Conservation (phyloP, 176 grass and related monocot genomes). For the Chloris gayana region DNA sequence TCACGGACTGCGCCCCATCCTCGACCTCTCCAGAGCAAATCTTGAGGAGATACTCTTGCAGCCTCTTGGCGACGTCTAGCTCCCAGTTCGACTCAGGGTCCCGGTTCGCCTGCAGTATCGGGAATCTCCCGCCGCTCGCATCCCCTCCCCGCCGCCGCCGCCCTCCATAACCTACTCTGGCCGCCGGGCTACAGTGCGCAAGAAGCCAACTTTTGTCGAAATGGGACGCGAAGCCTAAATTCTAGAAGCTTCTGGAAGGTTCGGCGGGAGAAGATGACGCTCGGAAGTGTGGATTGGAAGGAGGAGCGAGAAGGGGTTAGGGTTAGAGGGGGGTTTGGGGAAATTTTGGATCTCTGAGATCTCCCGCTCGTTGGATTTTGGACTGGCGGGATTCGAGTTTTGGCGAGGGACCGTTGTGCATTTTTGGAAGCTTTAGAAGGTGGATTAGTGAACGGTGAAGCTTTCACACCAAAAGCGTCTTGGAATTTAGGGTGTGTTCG, state of each 20-base stretch:
- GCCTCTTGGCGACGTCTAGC: constrained; percentile 80
- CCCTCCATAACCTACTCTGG: constrained; percentile 32
- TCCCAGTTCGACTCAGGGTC: constrained; percentile 91
- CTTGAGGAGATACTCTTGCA: constrained; percentile 91
- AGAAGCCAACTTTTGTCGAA: constrained; percentile 20
- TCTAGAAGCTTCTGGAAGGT: constrained; percentile 36
- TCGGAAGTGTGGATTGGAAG: constrained; percentile 14
- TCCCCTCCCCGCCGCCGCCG: constrained; percentile 38
- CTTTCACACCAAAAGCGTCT: not conserved
- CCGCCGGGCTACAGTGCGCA: not conserved
- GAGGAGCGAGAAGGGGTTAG: constrained; percentile 5
- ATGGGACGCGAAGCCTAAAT: not conserved
- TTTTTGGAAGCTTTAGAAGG: not conserved
- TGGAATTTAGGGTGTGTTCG: too few relatives aligned
- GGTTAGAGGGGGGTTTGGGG: constrained; percentile 43
- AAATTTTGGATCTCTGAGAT: constrained; percentile 50
- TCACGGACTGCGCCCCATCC: constrained; percentile 64
- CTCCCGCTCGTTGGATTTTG: constrained; percentile 59
- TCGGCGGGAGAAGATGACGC: not conserved
- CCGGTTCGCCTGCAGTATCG: constrained; percentile 70
- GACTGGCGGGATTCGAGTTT: constrained; percentile 34
- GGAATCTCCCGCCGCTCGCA: constrained; percentile 40
- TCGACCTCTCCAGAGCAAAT: constrained; percentile 81
- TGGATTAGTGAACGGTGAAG: too few relatives aligned
- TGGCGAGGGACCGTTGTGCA: not conserved